Base-by-base conservation (phyloP, 306 rosid genomes). In the Vigna reflexopilosa region DNA sequence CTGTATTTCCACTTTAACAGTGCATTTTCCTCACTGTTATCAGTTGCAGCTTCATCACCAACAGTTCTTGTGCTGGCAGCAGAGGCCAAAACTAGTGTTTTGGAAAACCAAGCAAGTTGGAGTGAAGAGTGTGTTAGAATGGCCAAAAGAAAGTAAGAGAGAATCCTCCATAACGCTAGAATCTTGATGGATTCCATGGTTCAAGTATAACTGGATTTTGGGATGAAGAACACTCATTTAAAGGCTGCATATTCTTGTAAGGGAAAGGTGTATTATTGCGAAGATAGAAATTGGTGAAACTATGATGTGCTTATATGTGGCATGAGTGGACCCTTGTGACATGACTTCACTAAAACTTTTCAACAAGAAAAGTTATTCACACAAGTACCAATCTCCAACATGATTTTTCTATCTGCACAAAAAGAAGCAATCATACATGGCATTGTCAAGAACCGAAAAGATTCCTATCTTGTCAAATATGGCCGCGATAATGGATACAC, bases 101-200 rank as follows among this genome's bases (percentile, higher is more conserved):
- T 78, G 50, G 70, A 20, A 58, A 47, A 69, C 48, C 44, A 16
- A 58, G 63, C 62, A 58, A 70, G 19, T 30, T 79, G 72, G 75
- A 6, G 22, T 62, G 68, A 34, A 62, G 26, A 34, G 45, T 32
- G 28, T 56, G 75, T 6, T 22, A 66, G 26, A 20, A 66, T 17
- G 13, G 57, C 32, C 12, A 49, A 56, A 9, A 56, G 24, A 28
- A 73, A 55, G 9, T 19, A 56, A 55, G 48, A 56, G 44, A 55
- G 76, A 26, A 61, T 32, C 52, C 14, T 6, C 38, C 15, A 52
- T 24, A 3, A 42, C 19, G 56, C 28, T 42, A 10, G 52, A 55
- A 56, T 8, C 1, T 45, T 49, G 40, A 47, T 30, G 72, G 72
- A 28, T 40, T 4, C 20, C 79, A 73, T 80, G 62, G 40, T 44